A percentile compares a stretch with the other conserved stretches of the same genome.
These are phyloP conservation scores for Saccharomyces pastorianus DNA, from an alignment of 1,139 yeast genomes.

Conservation along the genomic window DNA sequence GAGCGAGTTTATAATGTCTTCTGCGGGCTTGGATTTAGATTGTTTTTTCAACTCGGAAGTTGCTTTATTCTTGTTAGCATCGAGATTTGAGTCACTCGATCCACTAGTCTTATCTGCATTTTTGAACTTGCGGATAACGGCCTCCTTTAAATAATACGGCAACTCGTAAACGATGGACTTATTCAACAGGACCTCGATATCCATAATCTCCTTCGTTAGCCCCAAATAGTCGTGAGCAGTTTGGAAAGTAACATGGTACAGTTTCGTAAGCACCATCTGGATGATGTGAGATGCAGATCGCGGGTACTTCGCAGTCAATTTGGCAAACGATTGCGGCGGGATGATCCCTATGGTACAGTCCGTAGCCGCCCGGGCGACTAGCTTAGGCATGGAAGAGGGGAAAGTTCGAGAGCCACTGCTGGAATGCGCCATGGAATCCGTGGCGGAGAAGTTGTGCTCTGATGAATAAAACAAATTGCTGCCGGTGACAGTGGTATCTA, in stretches of 20 bases:
- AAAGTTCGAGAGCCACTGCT: not conserved
- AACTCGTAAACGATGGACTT: slow-evolving; percentile 40
- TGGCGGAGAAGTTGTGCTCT: not conserved
- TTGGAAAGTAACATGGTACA: slow-evolving; percentile 84
- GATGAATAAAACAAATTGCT: not conserved
- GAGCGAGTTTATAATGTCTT: slow-evolving; percentile 10
- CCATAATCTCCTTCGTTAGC: slow-evolving; percentile 69
- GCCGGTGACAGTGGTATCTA: not conserved
- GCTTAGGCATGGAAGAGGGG: slow-evolving; percentile 26
- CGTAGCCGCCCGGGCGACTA: slow-evolving; percentile 35
- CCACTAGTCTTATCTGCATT: not conserved
- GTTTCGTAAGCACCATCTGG: slow-evolving; percentile 79
- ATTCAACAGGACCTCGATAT: slow-evolving; percentile 67
- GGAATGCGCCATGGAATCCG: slow-evolving; percentile 1
- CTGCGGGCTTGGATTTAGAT: slow-evolving; percentile 5
- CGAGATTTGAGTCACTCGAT: slow-evolving; percentile 10
- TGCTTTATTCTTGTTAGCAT: slow-evolving; percentile 1
- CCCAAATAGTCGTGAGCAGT: slow-evolving; percentile 85
- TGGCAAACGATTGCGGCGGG: slow-evolving; percentile 73
- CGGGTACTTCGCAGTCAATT: slow-evolving; percentile 70
- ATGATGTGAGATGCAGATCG: slow-evolving; percentile 89
- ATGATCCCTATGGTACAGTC: slow-evolving; percentile 85
- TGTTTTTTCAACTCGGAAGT: not conserved
- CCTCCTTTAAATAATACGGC: slow-evolving; percentile 53
- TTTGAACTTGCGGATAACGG: slow-evolving; percentile 43